Evolutionary conservation across 148 eudicot species (phyloP), one percentile per base, ranked within the genome.

Genomic region (Camellia sinensis): DNA sequence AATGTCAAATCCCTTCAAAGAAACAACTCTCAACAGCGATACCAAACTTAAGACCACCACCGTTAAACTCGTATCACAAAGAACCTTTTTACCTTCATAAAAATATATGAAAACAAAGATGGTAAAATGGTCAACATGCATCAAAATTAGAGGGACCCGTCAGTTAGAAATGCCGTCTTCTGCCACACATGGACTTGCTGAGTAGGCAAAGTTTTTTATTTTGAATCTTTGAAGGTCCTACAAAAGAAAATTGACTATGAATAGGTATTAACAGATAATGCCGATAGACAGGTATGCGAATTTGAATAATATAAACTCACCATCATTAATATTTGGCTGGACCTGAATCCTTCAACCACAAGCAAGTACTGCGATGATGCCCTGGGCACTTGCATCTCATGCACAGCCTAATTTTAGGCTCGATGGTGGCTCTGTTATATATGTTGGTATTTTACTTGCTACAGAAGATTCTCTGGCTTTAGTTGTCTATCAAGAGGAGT

Each of bases 1-100:
- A 29, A 29, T 29, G 37, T 29, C 37, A 29, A 29, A 29, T 1
- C 97, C 52, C 52, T 48, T 48, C 52, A 48, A 48, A 48, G 52
- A 48, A 48, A 48, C 52, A 57, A 57, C 61, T 9, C 8, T 57
- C 13, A 57, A 7, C 12, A 57, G 61, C 13, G 61, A 14, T 18
- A 29, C 37, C 1, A 29, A 12, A 1, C 61, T 57, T 14, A 7
- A 67, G 40, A 41, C 46, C 37, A 37, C 15, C 41, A 13, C 46
- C 15, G 12, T 67, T 15, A 67, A 67, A 40, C 71, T 67, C 46
- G 3, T 29, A 67, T 10, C 7, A 4, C 44, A 40, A 12, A 67
- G 18, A 37, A 67, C 11, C 15, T 3, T 40, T 40, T 67, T 48
- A 21, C 2, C 68, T 29, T 65, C 41, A 29, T 4, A 67, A 40